Base-by-base conservation (phyloP, 306 rosid genomes). In the Trichosanthes cucumerina region DNA sequence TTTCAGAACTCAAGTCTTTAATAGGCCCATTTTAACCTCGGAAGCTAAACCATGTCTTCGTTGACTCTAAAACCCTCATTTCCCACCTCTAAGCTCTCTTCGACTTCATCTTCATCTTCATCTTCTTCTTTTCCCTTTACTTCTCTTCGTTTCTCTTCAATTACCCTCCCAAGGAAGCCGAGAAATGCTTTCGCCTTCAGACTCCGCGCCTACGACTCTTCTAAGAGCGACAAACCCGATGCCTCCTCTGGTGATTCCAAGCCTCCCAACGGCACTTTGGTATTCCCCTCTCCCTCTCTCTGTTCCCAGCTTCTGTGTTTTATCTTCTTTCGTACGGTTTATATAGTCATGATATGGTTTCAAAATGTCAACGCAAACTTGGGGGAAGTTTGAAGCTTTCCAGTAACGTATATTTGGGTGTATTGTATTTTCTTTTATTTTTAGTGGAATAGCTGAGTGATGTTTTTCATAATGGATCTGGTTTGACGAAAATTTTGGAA, bases 211-310 rank as follows among this genome's bases (percentile, higher is more conserved):
- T 82, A 84, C 44, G 86, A 84, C 59, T 79, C 89, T 79, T 84
- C 89, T 49, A 82, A 84, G 80, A 64, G 83, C 73, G 81, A 71
- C 26, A 46, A 36, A 34, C 57, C 85, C 57, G 85, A 79, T 76
- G 71, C 69, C 64, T 81, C 82, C 43, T 79, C 84, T 16, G 83
- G 77, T 47, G 89, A 88, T 66, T 77, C 91, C 77, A 86, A 88
- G 56, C 91, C 82, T 13, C 82, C 88, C 21, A 88, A 84, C 53
- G 87, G 86, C 79, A 68, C 84, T 82, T 31, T 80, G 88, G 89
- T 88, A 80, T 12, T 52, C 31, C 21, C 38, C 7, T 43, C 6
- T 18, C 14, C 63, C 15, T 38, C 49, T 66, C 73, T 39, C 49
- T 79, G 4, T n/a, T 14, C 63, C 21, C 52, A 13, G 79, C 46